A percentile compares a stretch with the other conserved stretches of the same genome.
These are phyloP conservation scores for Xylaria castorea DNA, from an alignment of 495 filamentous ascomycete genomes.

Conservation along the genomic window DNA sequence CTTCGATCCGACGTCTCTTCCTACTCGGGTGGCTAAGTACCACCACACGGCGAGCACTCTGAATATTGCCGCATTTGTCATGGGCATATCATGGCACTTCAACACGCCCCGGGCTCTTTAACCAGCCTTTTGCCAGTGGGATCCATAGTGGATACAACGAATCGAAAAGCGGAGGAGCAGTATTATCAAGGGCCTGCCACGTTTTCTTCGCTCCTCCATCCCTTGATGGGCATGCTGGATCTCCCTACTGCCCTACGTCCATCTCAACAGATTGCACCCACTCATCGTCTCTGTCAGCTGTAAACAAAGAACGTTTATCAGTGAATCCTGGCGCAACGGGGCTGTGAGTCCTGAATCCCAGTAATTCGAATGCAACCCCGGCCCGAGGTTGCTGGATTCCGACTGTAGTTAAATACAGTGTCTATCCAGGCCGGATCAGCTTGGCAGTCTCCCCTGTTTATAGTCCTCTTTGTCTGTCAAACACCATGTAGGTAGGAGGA, in stretches of 20 bases:
- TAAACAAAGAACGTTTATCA: neutral
- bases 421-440: neutral
- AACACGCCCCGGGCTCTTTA: neutral
- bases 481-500: neutral
- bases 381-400: neutral
- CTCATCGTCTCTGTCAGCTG: neutral
- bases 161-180: neutral
- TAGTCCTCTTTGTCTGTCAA: neutral
- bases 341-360: neutral
- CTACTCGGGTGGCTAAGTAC: neutral
- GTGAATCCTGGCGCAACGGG: neutral
- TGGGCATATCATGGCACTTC: neutral
- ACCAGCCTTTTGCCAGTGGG: neutral
- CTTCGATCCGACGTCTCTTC: neutral
- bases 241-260: neutral
- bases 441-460: neutral
- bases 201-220: slow-evolving; percentile 1
- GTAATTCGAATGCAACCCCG: neutral
- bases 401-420: neutral
- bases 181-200: slow-evolving; percentile 3
- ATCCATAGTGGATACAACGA: neutral
- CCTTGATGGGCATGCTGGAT: neutral
- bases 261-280: neutral
- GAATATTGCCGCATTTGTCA: slow-evolving; percentile 2
- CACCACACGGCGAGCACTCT: neutral